These are phyloP conservation scores for Bondarzewia mesenterica DNA, from an alignment of 1,284 basidiomycete genomes.

Conservation along the genomic window DNA sequence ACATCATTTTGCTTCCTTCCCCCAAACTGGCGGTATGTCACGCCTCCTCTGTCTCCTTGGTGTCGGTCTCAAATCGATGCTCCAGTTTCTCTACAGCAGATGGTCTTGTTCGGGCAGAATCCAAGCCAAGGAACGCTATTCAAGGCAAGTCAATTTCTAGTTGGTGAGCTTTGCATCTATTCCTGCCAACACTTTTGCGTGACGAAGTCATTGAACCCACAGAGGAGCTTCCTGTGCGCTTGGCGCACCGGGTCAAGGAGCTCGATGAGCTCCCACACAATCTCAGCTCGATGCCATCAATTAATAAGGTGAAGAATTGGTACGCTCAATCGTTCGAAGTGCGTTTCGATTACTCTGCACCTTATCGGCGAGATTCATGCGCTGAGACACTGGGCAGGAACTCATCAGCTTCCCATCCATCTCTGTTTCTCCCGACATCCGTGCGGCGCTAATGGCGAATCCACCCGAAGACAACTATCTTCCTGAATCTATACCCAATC, in stretches of 20 bases:
- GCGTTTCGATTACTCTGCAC: conserved; percentile 1
- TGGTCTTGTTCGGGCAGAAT: conserved; percentile 85
- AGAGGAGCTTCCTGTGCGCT: conserved; percentile 90
- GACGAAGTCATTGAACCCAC: conserved; percentile 2
- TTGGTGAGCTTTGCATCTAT: conserved; percentile 35
- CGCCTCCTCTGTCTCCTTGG: neutral
- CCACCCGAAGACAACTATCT: conserved; percentile 28
- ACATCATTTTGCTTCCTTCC: conserved; percentile 90
- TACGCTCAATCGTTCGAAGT: conserved; percentile 99
- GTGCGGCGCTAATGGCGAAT: conserved; percentile 54
- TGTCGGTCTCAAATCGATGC: neutral
- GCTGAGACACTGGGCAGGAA: no score
- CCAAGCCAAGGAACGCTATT: conserved; percentile 84
- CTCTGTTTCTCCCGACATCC: conserved; percentile 58
- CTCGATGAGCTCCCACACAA: conserved; percentile 92
- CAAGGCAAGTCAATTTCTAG: conserved; percentile 78
- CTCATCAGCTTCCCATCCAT: conserved; percentile 79
- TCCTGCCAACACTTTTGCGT: neutral
- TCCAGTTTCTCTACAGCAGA: conserved; percentile 86
- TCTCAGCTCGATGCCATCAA: conserved; percentile 87
- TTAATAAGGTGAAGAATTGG: conserved; percentile 96
- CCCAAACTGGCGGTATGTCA: conserved; percentile 77
- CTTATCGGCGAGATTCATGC: conserved; percentile 8
- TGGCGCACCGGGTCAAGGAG: conserved; percentile 96
- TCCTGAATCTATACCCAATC: conserved; percentile 67